phyloP scores from a whole-genome alignment of 192 early-diverging fungal species.

The Powellomyces hirtus region DNA sequence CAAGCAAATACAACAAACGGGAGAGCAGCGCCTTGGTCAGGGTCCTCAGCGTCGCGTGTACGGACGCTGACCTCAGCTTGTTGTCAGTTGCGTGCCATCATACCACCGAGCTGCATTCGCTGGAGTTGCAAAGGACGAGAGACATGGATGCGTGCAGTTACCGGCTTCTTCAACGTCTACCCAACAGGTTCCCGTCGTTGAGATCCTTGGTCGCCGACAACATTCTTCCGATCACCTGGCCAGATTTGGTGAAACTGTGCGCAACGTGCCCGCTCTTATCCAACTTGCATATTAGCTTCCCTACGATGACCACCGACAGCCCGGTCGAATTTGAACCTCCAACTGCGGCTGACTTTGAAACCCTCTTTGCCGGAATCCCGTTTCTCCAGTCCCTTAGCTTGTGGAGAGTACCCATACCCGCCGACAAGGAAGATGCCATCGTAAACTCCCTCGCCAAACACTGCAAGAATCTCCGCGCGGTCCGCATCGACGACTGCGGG shows the following conservation, averaged over 20 bases:
- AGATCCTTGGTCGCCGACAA: slow-evolving; percentile 24
- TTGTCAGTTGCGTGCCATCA: slow-evolving; percentile 30
- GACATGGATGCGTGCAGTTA: slow-evolving; percentile 10
- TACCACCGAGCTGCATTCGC: slow-evolving; percentile 22
- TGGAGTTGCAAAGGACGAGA: slow-evolving; percentile 15
- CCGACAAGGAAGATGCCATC: slow-evolving; percentile 5
- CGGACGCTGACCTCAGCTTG: slow-evolving; percentile 24
- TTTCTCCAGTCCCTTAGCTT: slow-evolving; percentile 20
- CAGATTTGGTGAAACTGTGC: slow-evolving; percentile 16
- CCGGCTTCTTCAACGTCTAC: slow-evolving; percentile 16
- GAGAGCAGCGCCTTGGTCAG: slow-evolving; percentile 24
- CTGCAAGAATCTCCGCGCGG: slow-evolving; percentile 25
- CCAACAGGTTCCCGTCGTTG: slow-evolving; percentile 18
- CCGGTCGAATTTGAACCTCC: not conserved
- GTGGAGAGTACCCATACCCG: slow-evolving; percentile 27
- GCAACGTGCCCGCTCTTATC: slow-evolving; percentile 14
- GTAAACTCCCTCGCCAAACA: slow-evolving; percentile 2
- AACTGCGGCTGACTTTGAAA: slow-evolving; percentile 4
- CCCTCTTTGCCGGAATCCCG: slow-evolving; percentile 17
- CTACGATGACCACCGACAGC: not conserved
- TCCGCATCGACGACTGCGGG: slow-evolving; percentile 28
- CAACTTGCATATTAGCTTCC: slow-evolving; percentile 31
- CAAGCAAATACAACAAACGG: slow-evolving; percentile 25
- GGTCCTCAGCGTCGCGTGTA: slow-evolving; percentile 25
- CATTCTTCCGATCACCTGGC: slow-evolving; percentile 16